Evolutionary conservation across 2,329 filamentous ascomycete species (phyloP), one percentile per base, ranked within the genome.

Genomic region (Penicillium brasilianum): DNA sequence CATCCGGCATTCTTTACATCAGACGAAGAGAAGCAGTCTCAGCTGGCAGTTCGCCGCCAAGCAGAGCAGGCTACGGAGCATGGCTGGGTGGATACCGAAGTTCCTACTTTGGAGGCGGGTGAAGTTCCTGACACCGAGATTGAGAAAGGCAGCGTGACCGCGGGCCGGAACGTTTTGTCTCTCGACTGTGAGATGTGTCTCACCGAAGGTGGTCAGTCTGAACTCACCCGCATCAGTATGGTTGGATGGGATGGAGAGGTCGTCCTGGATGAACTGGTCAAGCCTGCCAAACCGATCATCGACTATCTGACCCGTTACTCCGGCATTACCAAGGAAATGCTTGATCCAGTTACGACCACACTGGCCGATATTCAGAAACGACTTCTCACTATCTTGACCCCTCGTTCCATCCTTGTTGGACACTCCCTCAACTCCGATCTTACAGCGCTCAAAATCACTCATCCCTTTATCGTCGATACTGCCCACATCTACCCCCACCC

Each of bases 121-220:
- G 77, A 85, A 52, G 84, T 90, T 7, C 87, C 89, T 2, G 90
- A 93, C 54, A 76, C 78, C 5, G 86, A 93, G 57, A 87, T 96
- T 60, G 84, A 96, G 76, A 81, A 88, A 68, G 94, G 93, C 58
- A 94, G 92, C 75, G 81, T 97, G 60, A 96, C 92, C 0, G 91
- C 87, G 32, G 95, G 93, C 37, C 87, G 92, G 64, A 85, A 89
- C 39, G 81, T 97, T 11, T 81, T 96, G 52, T 90, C 92, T 1
- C 82, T 99, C 57, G 95, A 99, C 75, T 99, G 95, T 78, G 95
- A 99, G 78, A 99, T 99, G 95, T 97, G 93, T 75, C 88, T 92
- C 79, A 96, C 93, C 2, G 90, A 89, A 61, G 87, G 90, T 62
- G 88, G 88, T 51, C 86, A 91, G 66, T 92, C 90, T 65, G 92